Evolutionary conservation across 306 rosid species (phyloP).

Genomic region (Neltuma alba): DNA sequence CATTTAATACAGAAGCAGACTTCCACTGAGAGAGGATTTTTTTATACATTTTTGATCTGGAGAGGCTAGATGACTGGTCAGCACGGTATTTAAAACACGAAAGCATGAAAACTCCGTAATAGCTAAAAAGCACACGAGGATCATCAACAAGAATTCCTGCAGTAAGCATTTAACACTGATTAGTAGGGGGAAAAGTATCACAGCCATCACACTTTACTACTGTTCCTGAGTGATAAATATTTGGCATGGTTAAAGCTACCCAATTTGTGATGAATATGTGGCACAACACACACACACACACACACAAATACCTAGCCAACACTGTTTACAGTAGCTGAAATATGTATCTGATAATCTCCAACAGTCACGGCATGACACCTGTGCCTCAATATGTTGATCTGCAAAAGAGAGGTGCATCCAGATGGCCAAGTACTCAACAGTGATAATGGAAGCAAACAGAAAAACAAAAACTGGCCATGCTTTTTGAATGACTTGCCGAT

Average conservation of each 20-base stretch:
- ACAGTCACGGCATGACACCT: slow-evolving; percentile 79
- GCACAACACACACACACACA: no score
- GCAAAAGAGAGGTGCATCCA: slow-evolving; percentile 49
- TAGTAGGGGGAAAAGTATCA: no score
- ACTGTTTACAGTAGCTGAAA: slow-evolving; percentile 71
- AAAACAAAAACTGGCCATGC: slow-evolving; percentile 83
- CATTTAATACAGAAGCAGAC: slow-evolving; percentile 80
- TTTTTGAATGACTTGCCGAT: slow-evolving; percentile 64
- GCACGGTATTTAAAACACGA: slow-evolving; percentile 92
- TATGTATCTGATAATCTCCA: slow-evolving; percentile 62
- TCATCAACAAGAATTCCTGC: slow-evolving; percentile 84
- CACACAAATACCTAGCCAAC: slow-evolving; percentile 73
- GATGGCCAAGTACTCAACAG: slow-evolving; percentile 76
- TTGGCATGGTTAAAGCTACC: no score
- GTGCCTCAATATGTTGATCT: slow-evolving; percentile 35
- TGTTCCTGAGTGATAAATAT: no score
- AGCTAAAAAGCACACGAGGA: slow-evolving; percentile 79
- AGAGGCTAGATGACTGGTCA: slow-evolving; percentile 53
- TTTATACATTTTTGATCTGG: slow-evolving; percentile 39
- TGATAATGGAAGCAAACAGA: slow-evolving; percentile 87
- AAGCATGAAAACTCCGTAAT: slow-evolving; percentile 83
- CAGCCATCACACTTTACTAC: no score
- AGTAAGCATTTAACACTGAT: slow-evolving; percentile 21
- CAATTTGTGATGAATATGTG: no score
- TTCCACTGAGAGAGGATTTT: slow-evolving; percentile 60